Evolutionary conservation across 306 rosid genomes (phyloP).

Genomic region (Nissolia schottii): DNA sequence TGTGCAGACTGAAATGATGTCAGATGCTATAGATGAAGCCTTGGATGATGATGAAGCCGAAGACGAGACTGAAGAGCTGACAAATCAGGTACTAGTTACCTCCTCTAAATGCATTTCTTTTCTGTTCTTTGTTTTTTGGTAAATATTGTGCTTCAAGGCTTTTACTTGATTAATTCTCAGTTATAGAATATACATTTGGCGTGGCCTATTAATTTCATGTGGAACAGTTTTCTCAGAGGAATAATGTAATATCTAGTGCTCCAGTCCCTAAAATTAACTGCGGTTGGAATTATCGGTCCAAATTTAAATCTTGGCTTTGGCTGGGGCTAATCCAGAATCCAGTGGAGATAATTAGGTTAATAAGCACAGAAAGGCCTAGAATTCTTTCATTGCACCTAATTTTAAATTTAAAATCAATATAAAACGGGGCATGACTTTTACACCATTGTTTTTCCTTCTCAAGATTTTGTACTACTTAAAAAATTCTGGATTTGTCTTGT

Average conservation of each 20-base stretch:
- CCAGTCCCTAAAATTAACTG: not conserved
- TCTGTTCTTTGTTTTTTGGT: too few species aligned
- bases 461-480: not conserved
- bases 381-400: not conserved
- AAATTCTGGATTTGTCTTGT: slow-evolving; percentile 4
- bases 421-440: not conserved
- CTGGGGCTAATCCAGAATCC: not conserved
- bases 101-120: not conserved
- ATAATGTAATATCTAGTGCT: not conserved
- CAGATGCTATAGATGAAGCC: slow-evolving; percentile 92
- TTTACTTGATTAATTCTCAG: not conserved
- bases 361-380: not conserved
- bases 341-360: not conserved
- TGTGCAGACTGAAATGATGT: slow-evolving; percentile 98
- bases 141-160: not conserved
- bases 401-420: not conserved
- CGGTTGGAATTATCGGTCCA: not conserved
- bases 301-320: not conserved
- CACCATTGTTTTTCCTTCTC: not conserved
- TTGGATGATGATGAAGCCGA: slow-evolving; percentile 93
- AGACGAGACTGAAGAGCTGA: slow-evolving; percentile 94
- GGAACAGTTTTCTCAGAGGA: not conserved
- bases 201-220: slow-evolving; percentile 5
- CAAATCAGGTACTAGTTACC: slow-evolving; percentile 68
- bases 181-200: not conserved